Conservation (phyloP, 73 alveolate species). For the Tetrahymena borealis region DNA sequence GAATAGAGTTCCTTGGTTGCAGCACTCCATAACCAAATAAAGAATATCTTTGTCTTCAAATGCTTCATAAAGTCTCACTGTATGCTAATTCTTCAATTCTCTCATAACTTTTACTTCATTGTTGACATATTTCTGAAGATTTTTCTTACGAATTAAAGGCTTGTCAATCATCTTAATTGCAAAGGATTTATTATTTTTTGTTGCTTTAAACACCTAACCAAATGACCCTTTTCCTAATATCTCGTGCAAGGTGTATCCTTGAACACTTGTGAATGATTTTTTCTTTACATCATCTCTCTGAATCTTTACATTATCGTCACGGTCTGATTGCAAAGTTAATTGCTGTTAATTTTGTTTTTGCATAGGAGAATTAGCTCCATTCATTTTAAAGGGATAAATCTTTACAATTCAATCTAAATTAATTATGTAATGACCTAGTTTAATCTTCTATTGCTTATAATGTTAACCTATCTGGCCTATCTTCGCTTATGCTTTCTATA, state of each 20-base stretch:
- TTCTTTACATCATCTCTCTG: background rate
- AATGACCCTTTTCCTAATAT: background rate
- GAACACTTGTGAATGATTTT: background rate
- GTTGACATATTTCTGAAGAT: background rate
- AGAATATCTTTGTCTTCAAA: background rate
- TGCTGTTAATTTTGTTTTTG: background rate
- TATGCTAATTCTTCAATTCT: background rate
- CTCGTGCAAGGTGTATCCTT: background rate
- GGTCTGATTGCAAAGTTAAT: too few species aligned
- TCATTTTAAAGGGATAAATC: background rate
- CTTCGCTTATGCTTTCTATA: too few species aligned
- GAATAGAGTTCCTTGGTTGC: background rate
- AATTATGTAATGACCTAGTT: too few species aligned
- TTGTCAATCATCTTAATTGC: background rate
- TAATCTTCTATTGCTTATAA: too few species aligned
- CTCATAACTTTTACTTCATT: background rate
- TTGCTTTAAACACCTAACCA: background rate
- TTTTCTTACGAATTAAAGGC: background rate
- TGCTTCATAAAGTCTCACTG: background rate
- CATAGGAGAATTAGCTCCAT: background rate
- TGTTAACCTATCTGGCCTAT: too few species aligned
- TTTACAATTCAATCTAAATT: too few species aligned
- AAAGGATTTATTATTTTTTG: background rate
- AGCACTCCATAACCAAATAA: background rate
- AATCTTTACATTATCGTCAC: background rate